phyloP scores from a whole-genome alignment of 1,139 yeast genomes.

The Yamadazyma siamensis region DNA sequence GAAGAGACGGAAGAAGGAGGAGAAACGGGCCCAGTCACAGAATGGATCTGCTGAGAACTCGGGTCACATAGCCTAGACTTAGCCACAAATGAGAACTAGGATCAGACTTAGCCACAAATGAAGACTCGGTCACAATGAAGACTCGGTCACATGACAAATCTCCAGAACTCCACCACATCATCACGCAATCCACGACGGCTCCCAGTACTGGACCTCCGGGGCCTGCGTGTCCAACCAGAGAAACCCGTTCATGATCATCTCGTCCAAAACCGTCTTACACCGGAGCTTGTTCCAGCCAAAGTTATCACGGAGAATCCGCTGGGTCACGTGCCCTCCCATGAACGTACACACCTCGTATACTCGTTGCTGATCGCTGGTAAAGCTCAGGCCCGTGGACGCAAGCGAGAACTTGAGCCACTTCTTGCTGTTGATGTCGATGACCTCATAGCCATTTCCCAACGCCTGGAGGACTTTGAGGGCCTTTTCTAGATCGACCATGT shows the following conservation, averaged over 20 bases:
- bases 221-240: slow-evolving; percentile 74
- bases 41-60: no score
- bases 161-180: no score
- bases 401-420: slow-evolving; percentile 41
- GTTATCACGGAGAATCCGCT: slow-evolving; percentile 62
- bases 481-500: slow-evolving; percentile 18
- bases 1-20: slow-evolving; percentile 12
- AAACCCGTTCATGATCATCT: slow-evolving; percentile 76
- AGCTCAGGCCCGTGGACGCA: slow-evolving; percentile 24
- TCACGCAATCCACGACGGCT: slow-evolving; percentile 43
- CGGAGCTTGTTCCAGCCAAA: slow-evolving; percentile 67
- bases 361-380: slow-evolving; percentile 58
- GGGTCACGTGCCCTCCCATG: slow-evolving; percentile 64
- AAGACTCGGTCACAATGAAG: no score
- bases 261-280: slow-evolving; percentile 63
- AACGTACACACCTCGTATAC: slow-evolving; percentile 72
- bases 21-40: slow-evolving; percentile 1
- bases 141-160: no score
- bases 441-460: slow-evolving; percentile 39
- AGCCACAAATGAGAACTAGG: no score
- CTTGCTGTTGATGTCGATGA: slow-evolving; percentile 29
- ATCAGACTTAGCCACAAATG: no score
- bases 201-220: slow-evolving; percentile 63
- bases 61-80: no score
- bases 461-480: slow-evolving; percentile 18